Evolutionary conservation across 2,329 filamentous ascomycete species (phyloP), one percentile per base, ranked within the genome.

Genomic region (Xylaria sp.): DNA sequence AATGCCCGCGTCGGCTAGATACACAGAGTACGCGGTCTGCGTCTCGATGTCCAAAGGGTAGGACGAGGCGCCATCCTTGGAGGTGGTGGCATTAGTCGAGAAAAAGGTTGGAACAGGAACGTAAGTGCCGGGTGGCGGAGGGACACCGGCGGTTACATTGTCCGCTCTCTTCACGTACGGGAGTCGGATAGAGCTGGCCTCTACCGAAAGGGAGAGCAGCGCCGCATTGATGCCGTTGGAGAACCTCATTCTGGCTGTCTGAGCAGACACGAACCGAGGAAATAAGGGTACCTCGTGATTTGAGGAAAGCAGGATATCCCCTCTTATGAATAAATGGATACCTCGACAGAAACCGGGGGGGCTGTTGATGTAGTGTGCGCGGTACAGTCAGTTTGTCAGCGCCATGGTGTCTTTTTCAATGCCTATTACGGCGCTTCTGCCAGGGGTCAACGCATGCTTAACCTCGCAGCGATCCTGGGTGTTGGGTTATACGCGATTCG

Each of bases 41-140:
- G 86, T 82, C 49, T 82, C 78, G 61, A 87, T 75, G 69, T 90
- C 87, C 53, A 89, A 77, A 6, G 82, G 78, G 25, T 84, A 77
- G 49, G 83, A 79, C 47, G 81, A 73, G 6, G 79, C 68, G 49
- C 80, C 75, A 62, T 78, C 35, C 46, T 43, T 37, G 2, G 61
- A 57, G 17, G 1, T 72, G 31, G 80, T 72, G 4, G 79, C 71
- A 50, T 71, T 79, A 69, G 75, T 81, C 21, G 51, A 40, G 78
- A 88, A 89, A 79, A 90, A 89, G 52, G 87, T 89, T 5, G 87
- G 87, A 45, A 87, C 81, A 45, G 84, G 84, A 61, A 87, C 84
- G 70, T 84, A 87, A 69, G 87, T 82, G 66, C 85, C 85, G 46
- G 81, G 79, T 28, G 84, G 83, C 42, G 84, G 84, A 47, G 64